Evolutionary conservation across 768 basidiomycete species (phyloP), one percentile per base, ranked within the genome.

Genomic region (Mycena galericulata): DNA sequence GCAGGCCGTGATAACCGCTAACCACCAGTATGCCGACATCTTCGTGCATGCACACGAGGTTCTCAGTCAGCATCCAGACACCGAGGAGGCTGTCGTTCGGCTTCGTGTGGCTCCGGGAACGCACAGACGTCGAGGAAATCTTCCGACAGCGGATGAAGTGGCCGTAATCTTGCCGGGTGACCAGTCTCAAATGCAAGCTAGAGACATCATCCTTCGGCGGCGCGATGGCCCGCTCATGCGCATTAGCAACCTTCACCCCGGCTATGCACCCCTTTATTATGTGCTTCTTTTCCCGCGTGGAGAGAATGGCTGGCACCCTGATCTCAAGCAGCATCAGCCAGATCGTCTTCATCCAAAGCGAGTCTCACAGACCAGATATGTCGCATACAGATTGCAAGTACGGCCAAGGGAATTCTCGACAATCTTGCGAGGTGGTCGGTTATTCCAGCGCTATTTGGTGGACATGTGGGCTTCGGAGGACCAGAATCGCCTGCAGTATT

Each of bases 381-480:
- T 40, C 24, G 60, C 60, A 12, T 61, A 32, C 41, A 22, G 60
- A 9, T 10, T 61, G 3, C 51, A 29, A 18, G 15, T 36, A 3
- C 24, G 60, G 4, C 15, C 7, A 1, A 29, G 57, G 2, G 73
- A 83, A 34, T 78, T 75, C 27, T 50, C 64, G 8, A 72, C 75
- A 29, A 50, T 85, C 10, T 77, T 82, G 29, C 75, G 67, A 12
- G 80, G 75, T 65, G 79, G 80, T 0, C 75, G 76, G 6, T 75
- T 86, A 0, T 78, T 86, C 26, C 78, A 82, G 30, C 79, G 82
- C 46, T 82, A 81, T 53, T 24, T 84, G 26, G 81, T 77, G 57
- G 79, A 85, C 76, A 72, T 55, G 0, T 85, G 75, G 76, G 81
- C 82, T 8, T 71, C 71, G 0, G 69, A 76, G 26, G 82, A 84